Evolutionary conservation across 2,329 filamentous ascomycete species (phyloP).

Genomic region (Trichocomaceae sp.): DNA sequence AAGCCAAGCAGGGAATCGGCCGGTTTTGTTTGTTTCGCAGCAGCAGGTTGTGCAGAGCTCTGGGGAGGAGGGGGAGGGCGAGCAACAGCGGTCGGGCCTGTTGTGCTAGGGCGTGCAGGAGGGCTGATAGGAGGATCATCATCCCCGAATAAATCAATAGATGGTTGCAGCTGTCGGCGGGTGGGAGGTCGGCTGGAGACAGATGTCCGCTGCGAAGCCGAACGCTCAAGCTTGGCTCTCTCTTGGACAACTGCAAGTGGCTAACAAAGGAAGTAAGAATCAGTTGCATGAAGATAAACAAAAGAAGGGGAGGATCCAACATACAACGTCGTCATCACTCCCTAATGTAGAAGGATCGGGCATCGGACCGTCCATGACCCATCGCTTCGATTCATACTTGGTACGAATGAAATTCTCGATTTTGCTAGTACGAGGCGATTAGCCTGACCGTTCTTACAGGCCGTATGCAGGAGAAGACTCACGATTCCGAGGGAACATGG

Average conservation of each 20-base stretch:
- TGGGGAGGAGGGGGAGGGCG: conserved; percentile 57
- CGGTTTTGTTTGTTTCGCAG: conserved; percentile 58
- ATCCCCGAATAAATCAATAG: conserved; percentile 72
- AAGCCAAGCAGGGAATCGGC: conserved; percentile 83
- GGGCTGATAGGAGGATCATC: conserved; percentile 57
- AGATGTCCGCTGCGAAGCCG: conserved; percentile 46
- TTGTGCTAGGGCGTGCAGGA: conserved; percentile 63
- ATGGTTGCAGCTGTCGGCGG: conserved; percentile 41
- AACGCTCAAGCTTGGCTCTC: conserved; percentile 61
- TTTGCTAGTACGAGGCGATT: conserved; percentile 49
- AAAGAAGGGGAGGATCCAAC: conserved; percentile 33
- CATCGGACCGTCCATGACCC: conserved; percentile 96
- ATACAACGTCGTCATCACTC: conserved; percentile 73
- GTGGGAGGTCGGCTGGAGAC: conserved; percentile 38
- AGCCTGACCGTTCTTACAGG: conserved; percentile 3
- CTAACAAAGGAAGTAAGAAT: conserved; percentile 26
- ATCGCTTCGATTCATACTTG: conserved; percentile 97
- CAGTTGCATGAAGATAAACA: background rate
- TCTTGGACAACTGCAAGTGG: conserved; percentile 62
- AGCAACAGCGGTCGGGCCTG: conserved; percentile 52
- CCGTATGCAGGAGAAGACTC: conserved; percentile 21
- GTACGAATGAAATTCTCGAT: conserved; percentile 99
- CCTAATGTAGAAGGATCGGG: conserved; percentile 88
- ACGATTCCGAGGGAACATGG: conserved; percentile 85
- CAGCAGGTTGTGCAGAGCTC: conserved; percentile 46